Evolutionary conservation across 2,329 filamentous ascomycete genomes (phyloP).

Genomic region (Neonectria sp.): DNA sequence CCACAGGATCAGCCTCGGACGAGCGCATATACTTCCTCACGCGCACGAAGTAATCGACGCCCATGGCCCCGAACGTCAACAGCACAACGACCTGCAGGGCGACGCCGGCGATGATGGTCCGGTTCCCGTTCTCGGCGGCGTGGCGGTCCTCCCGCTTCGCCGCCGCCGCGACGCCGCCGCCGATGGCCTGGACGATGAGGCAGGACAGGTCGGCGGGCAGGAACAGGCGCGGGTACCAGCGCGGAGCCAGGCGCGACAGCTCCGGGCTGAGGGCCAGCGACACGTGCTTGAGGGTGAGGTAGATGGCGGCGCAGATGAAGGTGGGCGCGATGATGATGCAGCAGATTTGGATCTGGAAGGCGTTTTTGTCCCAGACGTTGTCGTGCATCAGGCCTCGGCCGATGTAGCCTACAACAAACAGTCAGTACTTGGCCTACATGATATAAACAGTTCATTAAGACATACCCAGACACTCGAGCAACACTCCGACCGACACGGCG

Average conservation of each 20-base stretch:
- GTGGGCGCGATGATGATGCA: conserved; percentile 73
- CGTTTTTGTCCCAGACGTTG: conserved; percentile 68
- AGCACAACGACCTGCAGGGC: conserved; percentile 68
- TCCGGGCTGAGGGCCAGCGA: conserved; percentile 63
- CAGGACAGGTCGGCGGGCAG: conserved; percentile 72
- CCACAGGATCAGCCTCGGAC: conserved; percentile 49
- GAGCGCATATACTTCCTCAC: conserved; percentile 56
- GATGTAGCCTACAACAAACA: conserved; percentile 62
- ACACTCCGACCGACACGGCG: conserved; percentile 64
- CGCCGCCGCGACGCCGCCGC: conserved; percentile 69
- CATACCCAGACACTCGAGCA: conserved; percentile 67
- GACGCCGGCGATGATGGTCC: conserved; percentile 68
- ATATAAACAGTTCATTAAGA: not conserved
- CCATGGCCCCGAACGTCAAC: conserved; percentile 60
- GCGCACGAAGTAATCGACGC: conserved; percentile 62
- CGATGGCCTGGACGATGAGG: conserved; percentile 71
- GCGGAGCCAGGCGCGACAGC: conserved; percentile 66
- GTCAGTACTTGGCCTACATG: not conserved
- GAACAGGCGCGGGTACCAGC: conserved; percentile 70
- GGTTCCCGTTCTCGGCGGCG: conserved; percentile 63
- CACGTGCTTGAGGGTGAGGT: conserved; percentile 75
- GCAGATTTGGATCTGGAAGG: conserved; percentile 73
- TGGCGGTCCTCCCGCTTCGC: conserved; percentile 57
- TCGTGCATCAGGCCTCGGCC: conserved; percentile 65
- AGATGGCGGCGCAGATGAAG: conserved; percentile 74